Evolutionary conservation across 2,329 filamentous ascomycete species (phyloP).

Genomic region (Thielaviopsis populi): DNA sequence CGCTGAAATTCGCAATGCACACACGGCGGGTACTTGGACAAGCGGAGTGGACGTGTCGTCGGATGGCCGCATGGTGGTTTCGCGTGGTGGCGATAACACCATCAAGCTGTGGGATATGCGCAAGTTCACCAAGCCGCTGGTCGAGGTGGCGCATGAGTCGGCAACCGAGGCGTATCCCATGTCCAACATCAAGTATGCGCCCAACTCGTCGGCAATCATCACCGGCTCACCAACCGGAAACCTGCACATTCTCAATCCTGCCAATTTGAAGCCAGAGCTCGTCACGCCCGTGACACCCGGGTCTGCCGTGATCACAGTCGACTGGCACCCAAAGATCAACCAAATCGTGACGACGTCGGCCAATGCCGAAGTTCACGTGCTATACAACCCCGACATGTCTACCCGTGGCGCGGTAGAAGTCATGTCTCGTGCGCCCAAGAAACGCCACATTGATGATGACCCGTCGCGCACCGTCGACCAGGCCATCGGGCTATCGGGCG

Average conservation of each 20-base stretch:
- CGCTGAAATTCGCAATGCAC: conserved; percentile 72
- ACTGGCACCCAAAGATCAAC: conserved; percentile 91
- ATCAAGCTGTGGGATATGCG: conserved; percentile 96
- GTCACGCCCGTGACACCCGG: conserved; percentile 80
- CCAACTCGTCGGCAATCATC: conserved; percentile 68
- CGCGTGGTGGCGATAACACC: conserved; percentile 74
- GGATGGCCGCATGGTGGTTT: conserved; percentile 82
- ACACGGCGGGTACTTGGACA: conserved; percentile 74
- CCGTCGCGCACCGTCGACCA: conserved; percentile 74
- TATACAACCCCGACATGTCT: conserved; percentile 81
- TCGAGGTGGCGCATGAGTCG: conserved; percentile 61
- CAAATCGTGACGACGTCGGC: conserved; percentile 91
- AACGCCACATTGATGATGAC: conserved; percentile 89
- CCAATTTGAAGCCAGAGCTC: conserved; percentile 70
- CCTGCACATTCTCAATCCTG: conserved; percentile 85
- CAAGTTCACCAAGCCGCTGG: conserved; percentile 84
- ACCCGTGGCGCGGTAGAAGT: conserved; percentile 69
- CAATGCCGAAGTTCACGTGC: conserved; percentile 74
- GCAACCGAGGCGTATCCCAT: conserved; percentile 73
- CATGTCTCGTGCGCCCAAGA: conserved; percentile 87
- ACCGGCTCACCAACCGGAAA: conserved; percentile 77
- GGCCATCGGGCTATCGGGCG: conserved; percentile 64
- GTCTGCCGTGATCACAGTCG: conserved; percentile 64
- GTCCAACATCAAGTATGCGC: conserved; percentile 79
- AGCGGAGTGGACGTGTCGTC: conserved; percentile 79